Evolutionary conservation across 73 alveolate genomes (phyloP), one percentile per base, ranked within the genome.

Genomic region (Paramecium biaurelia): DNA sequence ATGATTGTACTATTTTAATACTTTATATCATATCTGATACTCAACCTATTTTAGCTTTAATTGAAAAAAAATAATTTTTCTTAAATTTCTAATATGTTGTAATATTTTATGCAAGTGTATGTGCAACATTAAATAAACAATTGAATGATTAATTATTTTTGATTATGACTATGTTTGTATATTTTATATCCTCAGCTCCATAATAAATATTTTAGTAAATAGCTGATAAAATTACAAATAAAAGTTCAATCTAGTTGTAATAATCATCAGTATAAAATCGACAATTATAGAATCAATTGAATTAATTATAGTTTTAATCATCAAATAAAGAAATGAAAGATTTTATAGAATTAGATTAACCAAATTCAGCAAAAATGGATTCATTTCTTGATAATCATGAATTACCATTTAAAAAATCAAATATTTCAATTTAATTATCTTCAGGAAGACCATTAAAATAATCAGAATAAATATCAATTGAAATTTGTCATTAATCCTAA

Each of bases 391-490:
- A 38, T 18, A 72, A 63, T 26, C 43, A 72, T 72, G 86, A 38
- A 32, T 21, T 38, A 3, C 20, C 15, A 11, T 72, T 38, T 35
- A 72, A 72, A 18, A 72, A 38, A 42, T 72, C 86, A 15, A 38
- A 32, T 72, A 32, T 35, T n/a, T 72, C 86, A 5, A 35, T 72
- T 38, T 10, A 72, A 42, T 26, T 72, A 4, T 72, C 86, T 18
- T 38, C 35, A 28, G 59, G 86, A 38, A 35, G 32, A 35, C 59
- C 86, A 5, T 11, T 35, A 14, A 72, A 72, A 34, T 10, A 32
- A 12, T 37, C 86, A 32, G 90, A 79, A 12, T 24, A 79, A 79
- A 30, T 79, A 43, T 79, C 90, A 0, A 79, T 79, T 8, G 90
- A 79, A 43, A 20, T 79, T 21, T 38, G 47, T 30, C 56, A 28